phyloP scores from a whole-genome alignment of 768 basidiomycete genomes.

The Termitomyces heimii region DNA sequence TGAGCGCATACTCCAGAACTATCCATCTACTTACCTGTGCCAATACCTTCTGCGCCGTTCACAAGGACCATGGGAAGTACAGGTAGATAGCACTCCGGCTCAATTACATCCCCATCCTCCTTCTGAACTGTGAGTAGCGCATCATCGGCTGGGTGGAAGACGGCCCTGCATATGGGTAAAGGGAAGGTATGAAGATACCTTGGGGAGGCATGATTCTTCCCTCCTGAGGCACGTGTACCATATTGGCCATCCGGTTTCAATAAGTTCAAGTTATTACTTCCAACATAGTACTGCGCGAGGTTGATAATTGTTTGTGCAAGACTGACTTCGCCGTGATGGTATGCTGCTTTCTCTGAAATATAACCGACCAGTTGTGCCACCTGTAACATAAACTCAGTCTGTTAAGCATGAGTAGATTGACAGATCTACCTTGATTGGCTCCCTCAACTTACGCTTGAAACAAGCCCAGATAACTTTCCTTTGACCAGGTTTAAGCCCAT shows the following conservation, averaged over 20 bases:
- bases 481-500: slow-evolving; percentile 97
- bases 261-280: slow-evolving; percentile 92
- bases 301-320: slow-evolving; percentile 88
- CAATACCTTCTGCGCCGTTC: slow-evolving; percentile 97
- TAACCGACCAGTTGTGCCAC: slow-evolving; percentile 96
- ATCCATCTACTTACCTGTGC: slow-evolving; percentile 59
- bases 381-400: slow-evolving; percentile 25
- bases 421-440: slow-evolving; percentile 73
- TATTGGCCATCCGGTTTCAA: slow-evolving; percentile 89
- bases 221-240: slow-evolving; percentile 89
- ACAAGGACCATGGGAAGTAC: slow-evolving; percentile 82
- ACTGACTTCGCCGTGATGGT: slow-evolving; percentile 94
- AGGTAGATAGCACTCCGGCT: slow-evolving; percentile 95
- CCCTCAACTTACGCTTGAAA: slow-evolving; percentile 91
- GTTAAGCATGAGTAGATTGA: neutral
- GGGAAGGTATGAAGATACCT: slow-evolving; percentile 93
- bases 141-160: slow-evolving; percentile 85
- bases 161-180: slow-evolving; percentile 60
- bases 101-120: slow-evolving; percentile 83
- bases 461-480: slow-evolving; percentile 95
- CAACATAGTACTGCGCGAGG: slow-evolving; percentile 91
- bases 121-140: slow-evolving; percentile 75
- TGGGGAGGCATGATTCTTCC: slow-evolving; percentile 94
- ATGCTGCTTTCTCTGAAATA: slow-evolving; percentile 87
- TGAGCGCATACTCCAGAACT: neutral